These are phyloP conservation scores for Phytophthora sp. DNA, from an alignment of 352 stramenopile species.

Conservation along the genomic window DNA sequence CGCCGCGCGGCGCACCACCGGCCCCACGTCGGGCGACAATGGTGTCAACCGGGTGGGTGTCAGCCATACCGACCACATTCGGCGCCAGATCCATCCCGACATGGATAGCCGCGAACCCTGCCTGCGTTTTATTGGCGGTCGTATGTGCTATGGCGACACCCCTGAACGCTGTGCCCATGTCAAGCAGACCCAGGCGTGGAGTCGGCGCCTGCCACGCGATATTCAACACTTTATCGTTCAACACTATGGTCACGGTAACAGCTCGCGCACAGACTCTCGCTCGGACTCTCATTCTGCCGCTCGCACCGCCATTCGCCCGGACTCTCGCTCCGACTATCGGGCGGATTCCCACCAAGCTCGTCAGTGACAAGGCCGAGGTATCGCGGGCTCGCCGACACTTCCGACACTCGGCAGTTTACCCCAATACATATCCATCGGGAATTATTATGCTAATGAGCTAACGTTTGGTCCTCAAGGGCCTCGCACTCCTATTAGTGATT, in stretches of 20 bases:
- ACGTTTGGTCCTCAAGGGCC: too few species aligned
- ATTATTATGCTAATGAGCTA: not conserved
- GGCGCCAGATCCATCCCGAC: not conserved
- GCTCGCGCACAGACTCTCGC: too few species aligned
- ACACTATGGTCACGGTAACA: not conserved
- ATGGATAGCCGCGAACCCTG: not conserved
- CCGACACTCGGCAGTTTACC: not conserved
- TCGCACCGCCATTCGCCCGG: too few species aligned
- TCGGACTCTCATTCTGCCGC: not conserved
- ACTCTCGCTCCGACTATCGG: not conserved
- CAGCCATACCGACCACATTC: not conserved
- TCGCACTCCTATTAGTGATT: not conserved
- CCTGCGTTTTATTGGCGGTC: not conserved
- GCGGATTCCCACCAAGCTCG: not conserved
- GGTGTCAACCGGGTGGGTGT: not conserved
- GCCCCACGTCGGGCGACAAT: not conserved
- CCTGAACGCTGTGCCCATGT: not conserved
- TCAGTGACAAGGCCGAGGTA: not conserved
- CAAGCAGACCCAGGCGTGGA: not conserved
- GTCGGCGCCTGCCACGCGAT: not conserved
- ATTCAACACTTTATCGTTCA: constrained; percentile 5
- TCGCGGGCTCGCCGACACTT: not conserved
- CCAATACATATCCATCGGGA: not conserved
- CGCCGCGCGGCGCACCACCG: not conserved
- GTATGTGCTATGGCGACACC: not conserved